These are phyloP conservation scores for Trichosporon sp. DNA, from an alignment of 1,284 basidiomycete genomes.

Conservation along the genomic window DNA sequence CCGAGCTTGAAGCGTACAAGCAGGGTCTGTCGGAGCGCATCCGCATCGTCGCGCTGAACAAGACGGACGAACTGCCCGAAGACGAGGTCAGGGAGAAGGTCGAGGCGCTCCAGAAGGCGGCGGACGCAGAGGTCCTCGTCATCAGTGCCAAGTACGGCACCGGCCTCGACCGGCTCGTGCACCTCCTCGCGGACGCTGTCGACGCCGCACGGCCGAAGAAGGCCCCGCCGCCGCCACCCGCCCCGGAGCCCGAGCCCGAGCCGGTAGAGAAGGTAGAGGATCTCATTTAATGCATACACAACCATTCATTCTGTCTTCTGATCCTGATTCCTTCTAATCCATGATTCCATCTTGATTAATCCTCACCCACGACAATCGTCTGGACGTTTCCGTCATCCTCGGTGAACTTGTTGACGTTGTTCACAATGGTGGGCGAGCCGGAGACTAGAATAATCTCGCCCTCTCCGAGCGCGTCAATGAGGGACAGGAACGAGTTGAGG, in stretches of 20 bases:
- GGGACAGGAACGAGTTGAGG: conserved; percentile 28
- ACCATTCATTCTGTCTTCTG: not conserved
- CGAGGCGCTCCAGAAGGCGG: conserved; percentile 55
- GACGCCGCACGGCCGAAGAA: conserved; percentile 59
- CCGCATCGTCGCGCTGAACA: conserved; percentile 86
- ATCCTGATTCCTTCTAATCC: no score
- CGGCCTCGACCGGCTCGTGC: conserved; percentile 70
- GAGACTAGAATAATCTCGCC: conserved; percentile 26
- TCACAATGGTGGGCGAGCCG: conserved; percentile 21
- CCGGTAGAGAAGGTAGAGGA: conserved; percentile 21
- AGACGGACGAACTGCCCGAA: conserved; percentile 76
- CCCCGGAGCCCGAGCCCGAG: not conserved
- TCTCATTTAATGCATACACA: conserved; percentile 23
- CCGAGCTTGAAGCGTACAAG: conserved; percentile 84
- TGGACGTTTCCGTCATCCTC: conserved; percentile 28
- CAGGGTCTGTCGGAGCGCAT: conserved; percentile 74
- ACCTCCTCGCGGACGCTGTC: conserved; percentile 68
- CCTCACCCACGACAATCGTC: conserved; percentile 20
- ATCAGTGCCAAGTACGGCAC: conserved; percentile 78
- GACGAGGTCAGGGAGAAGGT: conserved; percentile 45
- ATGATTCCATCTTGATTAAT: not conserved
- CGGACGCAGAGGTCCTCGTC: conserved; percentile 65
- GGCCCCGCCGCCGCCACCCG: not conserved
- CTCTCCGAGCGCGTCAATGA: conserved; percentile 25
- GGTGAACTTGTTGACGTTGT: conserved; percentile 23